Evolutionary conservation across 2,329 filamentous ascomycete species (phyloP), one percentile per base, ranked within the genome.

Genomic region (Sporothrix euskadiensis): DNA sequence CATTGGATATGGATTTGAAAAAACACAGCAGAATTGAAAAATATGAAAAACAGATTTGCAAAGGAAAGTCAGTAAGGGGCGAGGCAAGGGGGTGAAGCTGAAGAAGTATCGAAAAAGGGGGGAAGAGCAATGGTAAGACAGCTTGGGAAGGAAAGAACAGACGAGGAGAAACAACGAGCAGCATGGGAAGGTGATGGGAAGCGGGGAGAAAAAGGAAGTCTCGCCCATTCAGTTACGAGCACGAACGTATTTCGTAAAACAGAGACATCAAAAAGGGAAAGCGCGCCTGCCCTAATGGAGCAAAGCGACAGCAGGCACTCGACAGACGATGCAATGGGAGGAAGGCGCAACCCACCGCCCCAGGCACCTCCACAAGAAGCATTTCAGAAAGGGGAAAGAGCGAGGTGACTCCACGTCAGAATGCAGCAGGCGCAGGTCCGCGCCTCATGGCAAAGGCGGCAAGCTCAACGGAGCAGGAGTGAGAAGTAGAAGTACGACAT

Each of bases 351-450:
- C 49, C 66, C 49, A 44, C 49, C 49, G 49, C 49, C 9, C 35
- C 32, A 30, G 65, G 54, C 68, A 57, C 49, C 68, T 44, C 49
- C 30, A 52, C 52, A 39, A 39, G 69, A 32, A 26, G 22, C 69
- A 19, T 26, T 7, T 35, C 56, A 49, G 41, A 71, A 63, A 63
- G 41, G 54, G 69, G 69, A 52, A 71, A 65, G 57, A 54, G 69
- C 69, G 57, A 71, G 57, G 44, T 44, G 56, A 30, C 56, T 71
- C 69, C 69, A 61, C 41, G 69, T 63, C 57, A 65, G 57, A 65
- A 49, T 47, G 41, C 54, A 61, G 69, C 39, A 71, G 26, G 22
- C 30, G 54, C 35, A 59, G 12, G 54, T 3, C 32, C 32, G n/a
- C 63, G 22, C 26, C 26, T 26, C 26, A 57, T 41, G 32, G 49